phyloP scores from a whole-genome alignment of 1,139 yeast genomes.

The Arxiozyma bovina region DNA sequence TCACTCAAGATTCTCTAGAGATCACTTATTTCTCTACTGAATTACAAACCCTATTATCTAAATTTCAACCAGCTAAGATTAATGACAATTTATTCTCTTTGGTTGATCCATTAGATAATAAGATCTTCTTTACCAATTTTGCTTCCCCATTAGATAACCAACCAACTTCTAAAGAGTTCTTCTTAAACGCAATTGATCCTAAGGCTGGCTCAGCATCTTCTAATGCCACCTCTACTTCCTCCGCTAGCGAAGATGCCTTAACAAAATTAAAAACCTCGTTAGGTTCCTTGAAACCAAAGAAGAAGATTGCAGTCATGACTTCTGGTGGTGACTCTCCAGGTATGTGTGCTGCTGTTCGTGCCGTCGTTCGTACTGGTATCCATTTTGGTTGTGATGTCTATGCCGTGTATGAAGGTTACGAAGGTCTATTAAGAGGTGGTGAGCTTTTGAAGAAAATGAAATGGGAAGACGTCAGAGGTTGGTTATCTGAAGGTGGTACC shows the following conservation, averaged over 20 bases:
- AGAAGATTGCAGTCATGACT: conserved; percentile 75
- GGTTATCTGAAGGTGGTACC: conserved; percentile 70
- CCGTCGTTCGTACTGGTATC: conserved; percentile 68
- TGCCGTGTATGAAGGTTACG: conserved; percentile 71
- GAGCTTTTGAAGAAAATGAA: conserved; percentile 54
- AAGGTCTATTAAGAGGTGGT: conserved; percentile 67
- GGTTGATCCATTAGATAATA: conserved; percentile 54
- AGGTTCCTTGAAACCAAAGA: conserved; percentile 25
- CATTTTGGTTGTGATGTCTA: conserved; percentile 63
- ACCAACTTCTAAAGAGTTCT: conserved; percentile 32
- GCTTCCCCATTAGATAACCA: conserved; percentile 30
- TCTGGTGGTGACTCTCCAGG: conserved; percentile 87
- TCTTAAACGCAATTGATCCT: conserved; percentile 8
- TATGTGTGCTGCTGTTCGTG: conserved; percentile 76
- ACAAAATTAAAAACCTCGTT: conserved; percentile 17
- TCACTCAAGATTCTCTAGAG: conserved; percentile 27
- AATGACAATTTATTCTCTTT: conserved; percentile 26
- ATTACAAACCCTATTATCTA: conserved; percentile 34
- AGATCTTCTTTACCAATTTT: conserved; percentile 37
- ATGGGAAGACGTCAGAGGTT: conserved; percentile 74
- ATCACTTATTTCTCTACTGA: conserved; percentile 47
- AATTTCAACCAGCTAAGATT: conserved; percentile 27
- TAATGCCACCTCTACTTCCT: conserved; percentile 5
- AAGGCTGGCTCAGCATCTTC: conserved; percentile 6
- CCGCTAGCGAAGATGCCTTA: conserved; percentile 17